phyloP scores from a whole-genome alignment of 495 filamentous ascomycete genomes.

The Tuber borchii region DNA sequence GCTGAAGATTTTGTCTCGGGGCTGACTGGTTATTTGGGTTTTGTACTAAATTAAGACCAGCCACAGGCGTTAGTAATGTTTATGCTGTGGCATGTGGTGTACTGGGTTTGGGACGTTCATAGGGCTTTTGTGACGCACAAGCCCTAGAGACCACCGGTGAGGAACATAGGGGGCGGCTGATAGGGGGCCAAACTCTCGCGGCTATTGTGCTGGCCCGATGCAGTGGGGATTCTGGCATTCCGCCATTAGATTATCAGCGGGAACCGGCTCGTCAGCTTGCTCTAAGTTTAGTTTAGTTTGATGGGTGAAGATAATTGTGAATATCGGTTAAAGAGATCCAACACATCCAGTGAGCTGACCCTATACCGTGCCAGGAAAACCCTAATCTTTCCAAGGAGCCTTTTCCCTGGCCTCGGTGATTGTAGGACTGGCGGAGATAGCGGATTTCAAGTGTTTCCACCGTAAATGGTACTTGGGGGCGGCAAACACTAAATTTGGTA shows the following conservation, averaged over 20 bases:
- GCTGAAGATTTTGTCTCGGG: neutral
- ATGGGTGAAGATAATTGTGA: too few relatives aligned
- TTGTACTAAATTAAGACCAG: neutral
- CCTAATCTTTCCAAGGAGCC: too few relatives aligned
- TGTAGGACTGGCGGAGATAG: neutral
- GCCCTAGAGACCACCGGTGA: neutral
- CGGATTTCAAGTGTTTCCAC: neutral
- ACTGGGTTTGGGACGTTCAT: neutral
- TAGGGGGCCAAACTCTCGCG: neutral
- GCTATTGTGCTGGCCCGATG: neutral
- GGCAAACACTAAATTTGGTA: neutral
- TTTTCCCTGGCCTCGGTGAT: neutral
- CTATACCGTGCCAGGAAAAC: too few relatives aligned
- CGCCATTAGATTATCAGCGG: neutral
- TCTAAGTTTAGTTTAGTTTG: too few relatives aligned
- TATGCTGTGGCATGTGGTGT: neutral
- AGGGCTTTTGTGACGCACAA: neutral
- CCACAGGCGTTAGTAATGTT: neutral
- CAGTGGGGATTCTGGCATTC: neutral
- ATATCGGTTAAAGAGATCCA: too few relatives aligned
- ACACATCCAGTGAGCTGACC: too few relatives aligned
- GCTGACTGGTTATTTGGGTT: neutral
- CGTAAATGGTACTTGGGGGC: too few relatives aligned
- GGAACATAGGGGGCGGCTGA: neutral
- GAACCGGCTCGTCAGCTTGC: too few relatives aligned